A percentile compares a stretch with the other conserved stretches of the same genome.
Evolutionary conservation across 73 alveolate species (phyloP).

Genomic region (Paramecium octaurelia): DNA sequence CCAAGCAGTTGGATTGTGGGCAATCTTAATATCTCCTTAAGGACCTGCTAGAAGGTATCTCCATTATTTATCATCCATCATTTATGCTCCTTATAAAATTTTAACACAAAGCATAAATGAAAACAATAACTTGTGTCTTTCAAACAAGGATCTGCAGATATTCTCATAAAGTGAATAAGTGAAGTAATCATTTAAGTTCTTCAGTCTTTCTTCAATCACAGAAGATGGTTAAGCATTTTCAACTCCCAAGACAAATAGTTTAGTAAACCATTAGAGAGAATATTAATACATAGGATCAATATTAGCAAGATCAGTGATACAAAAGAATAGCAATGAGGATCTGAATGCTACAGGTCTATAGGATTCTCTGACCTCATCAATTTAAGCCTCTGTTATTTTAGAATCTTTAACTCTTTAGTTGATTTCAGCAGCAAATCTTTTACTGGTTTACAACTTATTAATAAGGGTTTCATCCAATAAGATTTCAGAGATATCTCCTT

Average conservation of each 20-base stretch:
- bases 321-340: constrained; percentile 98
- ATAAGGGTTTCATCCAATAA: constrained; percentile 92
- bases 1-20: constrained; percentile 96
- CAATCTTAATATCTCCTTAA: constrained; percentile 84
- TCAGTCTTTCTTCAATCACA: constrained; percentile 83
- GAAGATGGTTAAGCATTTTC: constrained; percentile 81
- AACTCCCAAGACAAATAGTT: constrained; percentile 86
- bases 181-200: constrained; percentile 88
- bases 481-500: constrained; percentile 90
- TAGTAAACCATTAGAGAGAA: constrained; percentile 91
- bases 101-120: constrained; percentile 94
- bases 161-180: constrained; percentile 97
- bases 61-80: constrained; percentile 76
- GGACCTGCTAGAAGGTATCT: constrained; percentile 95
- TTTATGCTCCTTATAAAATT: constrained; percentile 82
- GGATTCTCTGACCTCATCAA: constrained; percentile 93
- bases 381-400: constrained; percentile 95
- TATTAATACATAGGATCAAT: constrained; percentile 98
- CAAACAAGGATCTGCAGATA: constrained; percentile 98
- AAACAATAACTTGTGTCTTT: constrained; percentile 96
- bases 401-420: constrained; percentile 92
- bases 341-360: constrained; percentile 99
- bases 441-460: constrained; percentile 87
- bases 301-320: constrained; percentile 97
- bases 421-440: constrained; percentile 93